Evolutionary conservation across 108 stramenopile genomes (phyloP).

Genomic region (Cyclotella cryptica): DNA sequence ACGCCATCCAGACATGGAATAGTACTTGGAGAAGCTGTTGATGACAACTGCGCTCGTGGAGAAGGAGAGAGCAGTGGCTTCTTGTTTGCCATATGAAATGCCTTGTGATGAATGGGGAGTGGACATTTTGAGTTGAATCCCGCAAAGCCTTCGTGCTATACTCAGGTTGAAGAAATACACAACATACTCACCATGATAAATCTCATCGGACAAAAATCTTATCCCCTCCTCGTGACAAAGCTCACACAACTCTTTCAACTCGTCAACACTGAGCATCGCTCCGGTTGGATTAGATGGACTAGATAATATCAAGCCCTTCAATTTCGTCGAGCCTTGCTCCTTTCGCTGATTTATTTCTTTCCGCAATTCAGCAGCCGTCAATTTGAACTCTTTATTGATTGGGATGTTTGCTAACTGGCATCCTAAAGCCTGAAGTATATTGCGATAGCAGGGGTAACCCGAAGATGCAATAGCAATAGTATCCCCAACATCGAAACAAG

Average conservation of each 20-base stretch:
- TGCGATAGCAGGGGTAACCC: slow-evolving; percentile 96
- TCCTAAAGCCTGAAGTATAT: slow-evolving; percentile 84
- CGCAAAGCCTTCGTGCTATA: neutral
- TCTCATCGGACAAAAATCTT: slow-evolving; percentile 92
- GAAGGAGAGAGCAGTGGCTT: slow-evolving; percentile 85
- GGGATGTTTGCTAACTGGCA: slow-evolving; percentile 69
- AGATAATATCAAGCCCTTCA: slow-evolving; percentile 88
- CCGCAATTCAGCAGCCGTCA: slow-evolving; percentile 80
- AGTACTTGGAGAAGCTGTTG: slow-evolving; percentile 95
- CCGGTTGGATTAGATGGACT: slow-evolving; percentile 92
- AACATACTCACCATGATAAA: slow-evolving; percentile 77
- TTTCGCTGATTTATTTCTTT: slow-evolving; percentile 60
- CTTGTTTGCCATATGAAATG: slow-evolving; percentile 86
- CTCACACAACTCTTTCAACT: slow-evolving; percentile 81
- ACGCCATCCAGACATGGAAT: slow-evolving; percentile 95
- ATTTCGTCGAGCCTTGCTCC: slow-evolving; percentile 33
- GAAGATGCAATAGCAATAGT: slow-evolving; percentile 78
- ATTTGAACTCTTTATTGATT: slow-evolving; percentile 81
- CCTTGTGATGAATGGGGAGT: slow-evolving; percentile 33
- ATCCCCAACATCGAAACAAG: slow-evolving; percentile 90
- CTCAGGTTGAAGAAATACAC: neutral
- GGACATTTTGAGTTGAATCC: too few relatives aligned
- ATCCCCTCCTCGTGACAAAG: slow-evolving; percentile 83
- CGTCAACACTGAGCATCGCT: slow-evolving; percentile 80
- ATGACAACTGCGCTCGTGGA: slow-evolving; percentile 80